These are phyloP conservation scores for Ophiocordyceps robertsii DNA, from an alignment of 2,329 filamentous ascomycete genomes.

Conservation along the genomic window DNA sequence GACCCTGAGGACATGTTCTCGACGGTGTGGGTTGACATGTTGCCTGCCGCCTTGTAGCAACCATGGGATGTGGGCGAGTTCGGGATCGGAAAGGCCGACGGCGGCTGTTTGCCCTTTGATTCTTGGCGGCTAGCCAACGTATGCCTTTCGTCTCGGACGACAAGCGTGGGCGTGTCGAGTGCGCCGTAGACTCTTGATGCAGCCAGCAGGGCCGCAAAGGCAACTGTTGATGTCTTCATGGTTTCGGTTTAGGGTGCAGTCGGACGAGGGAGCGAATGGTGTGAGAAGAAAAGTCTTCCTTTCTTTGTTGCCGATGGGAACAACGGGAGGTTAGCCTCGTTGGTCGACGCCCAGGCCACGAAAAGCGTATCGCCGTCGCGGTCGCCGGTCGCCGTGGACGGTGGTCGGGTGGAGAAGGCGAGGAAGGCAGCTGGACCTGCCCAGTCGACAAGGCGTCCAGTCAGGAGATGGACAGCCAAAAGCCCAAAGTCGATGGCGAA, in stretches of 20 bases:
- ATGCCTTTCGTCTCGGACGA: background rate
- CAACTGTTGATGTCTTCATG: slow-evolving; percentile 19
- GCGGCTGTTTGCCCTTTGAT: slow-evolving; percentile 14
- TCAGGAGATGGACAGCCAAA: too few species aligned
- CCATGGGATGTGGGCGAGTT: slow-evolving; percentile 32
- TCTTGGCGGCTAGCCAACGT: slow-evolving; percentile 1
- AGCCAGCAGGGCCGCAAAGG: slow-evolving; percentile 15
- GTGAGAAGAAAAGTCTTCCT: background rate
- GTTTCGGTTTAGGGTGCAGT: background rate
- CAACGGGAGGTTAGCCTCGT: background rate
- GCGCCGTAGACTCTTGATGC: slow-evolving; percentile 11
- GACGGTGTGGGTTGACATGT: slow-evolving; percentile 17
- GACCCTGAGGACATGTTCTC: slow-evolving; percentile 21
- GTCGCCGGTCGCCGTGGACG: too few species aligned
- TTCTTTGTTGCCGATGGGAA: background rate
- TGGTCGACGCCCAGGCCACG: too few species aligned
- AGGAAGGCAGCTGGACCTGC: too few species aligned
- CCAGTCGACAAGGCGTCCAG: too few species aligned
- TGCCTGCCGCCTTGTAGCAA: slow-evolving; percentile 33
- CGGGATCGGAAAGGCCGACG: slow-evolving; percentile 21
- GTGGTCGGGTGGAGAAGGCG: too few species aligned
- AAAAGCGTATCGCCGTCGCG: too few species aligned
- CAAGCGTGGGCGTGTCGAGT: slow-evolving; percentile 5
- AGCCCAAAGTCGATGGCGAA: too few species aligned
- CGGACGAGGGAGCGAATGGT: background rate